Evolutionary conservation across 2,329 filamentous ascomycete species (phyloP), one percentile per base, ranked within the genome.

Genomic region (Penicillium janthinellum): DNA sequence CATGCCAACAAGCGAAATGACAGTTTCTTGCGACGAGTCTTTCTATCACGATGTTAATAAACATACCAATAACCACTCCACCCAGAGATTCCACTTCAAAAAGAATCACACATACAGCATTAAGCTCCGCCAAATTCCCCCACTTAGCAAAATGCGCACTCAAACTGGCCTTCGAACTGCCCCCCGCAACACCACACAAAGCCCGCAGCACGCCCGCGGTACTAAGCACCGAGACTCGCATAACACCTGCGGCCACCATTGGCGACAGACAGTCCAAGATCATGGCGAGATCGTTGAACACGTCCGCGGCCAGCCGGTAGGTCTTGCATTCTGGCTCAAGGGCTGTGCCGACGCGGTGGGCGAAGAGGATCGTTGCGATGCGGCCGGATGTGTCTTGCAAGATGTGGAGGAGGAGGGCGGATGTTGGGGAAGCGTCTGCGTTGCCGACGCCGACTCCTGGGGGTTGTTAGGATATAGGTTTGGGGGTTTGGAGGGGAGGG

Each of bases 21-120:
- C 87, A 0, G 94, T 98, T 77, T 98, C 95, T 78, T 98, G 95
- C 65, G 91, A 96, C 12, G 92, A 92, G 73, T 98, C 94, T 84
- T 96, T 88, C 80, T 84, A 68, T 49, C 35, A 15, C 57, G 42
- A 63, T 20, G 17, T 65, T 31, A 67, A 48, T 54, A n/a, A n/a
- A 22, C 42, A 15, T 37, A 4, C 1, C 7, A 17, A 10, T 31
- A 20, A 50, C 37, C 31, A 4, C 10, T 8, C 8, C 20, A 34
- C 25, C 28, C 7, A 25, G 25, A 4, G 25, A 25, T 25, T 5
- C 25, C 25, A 25, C 25, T 25, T 5, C 4, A 31, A 8, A 6
- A 8, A 8, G 6, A 31, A 8, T 8, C 6, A 31, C 7, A 80
- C 83, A 71, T 70, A 86, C 84, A 58, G 94, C 93, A 77, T 97